Evolutionary conservation across 2,329 filamentous ascomycete species (phyloP), one percentile per base, ranked within the genome.

Genomic region (Penicillium rolfsii): DNA sequence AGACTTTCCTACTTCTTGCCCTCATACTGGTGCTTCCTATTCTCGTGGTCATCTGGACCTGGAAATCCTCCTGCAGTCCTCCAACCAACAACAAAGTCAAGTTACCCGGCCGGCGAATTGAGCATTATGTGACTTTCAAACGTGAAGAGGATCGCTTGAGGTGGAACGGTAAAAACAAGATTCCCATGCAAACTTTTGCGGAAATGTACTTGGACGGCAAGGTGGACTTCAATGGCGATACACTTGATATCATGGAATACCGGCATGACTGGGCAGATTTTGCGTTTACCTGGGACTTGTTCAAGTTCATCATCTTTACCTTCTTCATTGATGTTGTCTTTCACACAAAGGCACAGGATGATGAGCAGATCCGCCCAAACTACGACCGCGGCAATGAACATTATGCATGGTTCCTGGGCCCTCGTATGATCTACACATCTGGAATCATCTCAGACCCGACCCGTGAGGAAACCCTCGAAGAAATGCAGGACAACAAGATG

Each of bases 401-500:
- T 57, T 76, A 75, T 55, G 65, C 70, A 22, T 76, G 70, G 71
- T 75, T 74, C 61, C 70, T 75, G 22, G 73, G 73, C 14, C 71
- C 72, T 49, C 71, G 72, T 36, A 75, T 76, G 73, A 67, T 75
- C 59, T 75, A 74, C 61, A 75, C 73, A 16, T 70, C 68, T 1
- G 73, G 72, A 12, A 68, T 75, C 26, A 71, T 76, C 59, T 70
- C 70, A 6, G 71, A 74, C 46, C 61, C 60, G 9, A 58, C 65
- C 14, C 54, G 58, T 26, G 72, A 73, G 49, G 73, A 76, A 55
- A 72, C 70, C 1, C 68, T 75, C 22, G 73, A 75, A 49, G 67
- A 75, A 55, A 59, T 75, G 57, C 73, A 96, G 81, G 92, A 96
- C 80, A 96, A 96, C 85, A 96, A 96, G 81, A 82, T 96, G 74